Conservation (phyloP, 768 basidiomycete genomes). For the Tylopilus vinaceipallidus region DNA sequence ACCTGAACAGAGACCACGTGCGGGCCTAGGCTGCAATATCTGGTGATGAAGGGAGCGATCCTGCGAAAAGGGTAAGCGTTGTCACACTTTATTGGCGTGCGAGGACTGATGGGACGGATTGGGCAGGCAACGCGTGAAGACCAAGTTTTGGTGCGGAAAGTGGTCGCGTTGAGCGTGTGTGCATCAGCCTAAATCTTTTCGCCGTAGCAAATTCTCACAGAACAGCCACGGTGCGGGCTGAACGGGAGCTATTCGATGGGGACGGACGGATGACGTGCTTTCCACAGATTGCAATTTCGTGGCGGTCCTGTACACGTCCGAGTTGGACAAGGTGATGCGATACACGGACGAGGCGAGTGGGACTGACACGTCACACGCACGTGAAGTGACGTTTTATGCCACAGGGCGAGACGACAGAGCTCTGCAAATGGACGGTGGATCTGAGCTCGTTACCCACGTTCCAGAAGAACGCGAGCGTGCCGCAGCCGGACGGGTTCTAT, state of each 20-base stretch:
- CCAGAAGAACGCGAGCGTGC: constrained; percentile 62
- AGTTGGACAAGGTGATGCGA: constrained; percentile 71
- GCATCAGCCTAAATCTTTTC: constrained; percentile 10
- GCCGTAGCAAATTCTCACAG: constrained; percentile 69
- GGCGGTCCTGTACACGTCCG: constrained; percentile 79
- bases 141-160: constrained; percentile 72
- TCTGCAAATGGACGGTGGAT: constrained; percentile 89
- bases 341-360: constrained; percentile 72
- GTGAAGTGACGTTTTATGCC: constrained; percentile 24
- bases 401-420: constrained; percentile 65
- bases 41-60: constrained; percentile 85
- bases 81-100: background rate
- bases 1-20: constrained; percentile 15
- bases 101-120: constrained; percentile 14
- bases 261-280: background rate
- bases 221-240: constrained; percentile 41
- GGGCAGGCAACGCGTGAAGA: constrained; percentile 72
- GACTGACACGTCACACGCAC: constrained; percentile 14
- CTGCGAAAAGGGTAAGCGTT: constrained; percentile 72
- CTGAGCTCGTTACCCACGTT: constrained; percentile 75
- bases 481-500: constrained; percentile 67
- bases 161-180: constrained; percentile 2
- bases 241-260: background rate
- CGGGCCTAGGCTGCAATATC: constrained; percentile 73
- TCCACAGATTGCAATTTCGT: constrained; percentile 70